Base-by-base conservation (phyloP, 139 green algal genomes). In the Tetraselmis striata region DNA sequence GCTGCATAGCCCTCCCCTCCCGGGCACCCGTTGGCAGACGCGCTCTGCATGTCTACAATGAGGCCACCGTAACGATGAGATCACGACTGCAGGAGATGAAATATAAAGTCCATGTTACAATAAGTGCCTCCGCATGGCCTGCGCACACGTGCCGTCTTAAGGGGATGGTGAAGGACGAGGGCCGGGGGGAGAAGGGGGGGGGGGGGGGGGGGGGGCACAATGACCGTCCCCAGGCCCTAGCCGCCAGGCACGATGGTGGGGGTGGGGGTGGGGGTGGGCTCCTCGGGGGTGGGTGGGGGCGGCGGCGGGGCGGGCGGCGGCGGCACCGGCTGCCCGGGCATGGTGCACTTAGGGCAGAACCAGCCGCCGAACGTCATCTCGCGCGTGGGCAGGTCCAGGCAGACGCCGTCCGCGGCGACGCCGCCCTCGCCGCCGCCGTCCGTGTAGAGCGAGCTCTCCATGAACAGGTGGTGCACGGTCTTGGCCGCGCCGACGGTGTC, bases 321-420 rank as follows among this genome's bases (percentile, higher is more conserved):
- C 22, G 24, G 30, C 75, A 75, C 24, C 2, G 77, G 83, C 23
- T 81, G 78, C 5, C 83, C 83, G 11, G 45, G 45, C 45, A 67
- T 67, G 5, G 45, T 67, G 67, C 83, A 86, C 67, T 86, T 86
- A 29, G 83, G 83, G 79, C 83, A 86, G 59, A 86, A 83, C 83
- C 83, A 86, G 18, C 78, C 83, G 22, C 83, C 83, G 45, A 86
- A 86, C 24, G 78, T 83, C 30, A 86, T 80, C 28, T 79, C 83
- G 26, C 59, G n/a, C 2, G 78, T 83, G 83, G 83, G 83, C 1
- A 86, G 78, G 75, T 86, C 83, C 2, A 77, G 59, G 79, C 83
- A 86, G 78, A 86, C 83, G 29, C 28, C 75, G 79, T 86, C 83
- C 1, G 83, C 78, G 79, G 84, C 59, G 1, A 80, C 83, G 32